Conservation (phyloP, 2,329 filamentous ascomycete genomes). For the Paecilomyces fulvus region DNA sequence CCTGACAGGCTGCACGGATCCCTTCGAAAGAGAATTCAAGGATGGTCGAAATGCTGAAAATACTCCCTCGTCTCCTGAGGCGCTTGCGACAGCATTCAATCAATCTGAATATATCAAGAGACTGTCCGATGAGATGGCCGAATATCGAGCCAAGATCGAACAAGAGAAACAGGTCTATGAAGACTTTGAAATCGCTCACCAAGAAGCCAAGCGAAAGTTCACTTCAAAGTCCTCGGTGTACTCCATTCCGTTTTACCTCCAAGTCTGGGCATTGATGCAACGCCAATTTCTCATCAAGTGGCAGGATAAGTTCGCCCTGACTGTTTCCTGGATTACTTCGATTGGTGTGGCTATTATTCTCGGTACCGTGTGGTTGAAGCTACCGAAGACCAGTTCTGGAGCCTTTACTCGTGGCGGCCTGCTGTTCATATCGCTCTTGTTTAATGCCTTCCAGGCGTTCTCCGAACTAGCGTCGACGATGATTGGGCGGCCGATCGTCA, state of each 20-base stretch:
- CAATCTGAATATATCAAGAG: constrained; percentile 46
- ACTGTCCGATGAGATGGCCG: constrained; percentile 57
- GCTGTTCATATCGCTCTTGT: constrained; percentile 55
- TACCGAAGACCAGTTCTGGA: constrained; percentile 44
- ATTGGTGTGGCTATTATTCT: constrained; percentile 39
- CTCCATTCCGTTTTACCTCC: constrained; percentile 42
- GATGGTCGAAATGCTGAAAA: constrained; percentile 47
- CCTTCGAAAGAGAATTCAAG: constrained; percentile 48
- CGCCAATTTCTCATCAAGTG: constrained; percentile 45
- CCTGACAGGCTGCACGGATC: constrained; percentile 63
- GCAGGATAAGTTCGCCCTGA: constrained; percentile 43
- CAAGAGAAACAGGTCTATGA: constrained; percentile 51
- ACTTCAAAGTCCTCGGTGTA: constrained; percentile 65
- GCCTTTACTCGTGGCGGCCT: constrained; percentile 54
- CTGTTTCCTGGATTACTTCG: constrained; percentile 44
- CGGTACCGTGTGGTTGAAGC: constrained; percentile 46
- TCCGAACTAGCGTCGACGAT: constrained; percentile 56
- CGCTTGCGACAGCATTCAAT: constrained; percentile 47
- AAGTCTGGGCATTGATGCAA: constrained; percentile 48
- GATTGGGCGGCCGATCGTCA: constrained; percentile 53
- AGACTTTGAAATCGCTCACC: constrained; percentile 28
- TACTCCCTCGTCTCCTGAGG: constrained; percentile 47
- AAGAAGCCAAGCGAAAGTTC: constrained; percentile 39
- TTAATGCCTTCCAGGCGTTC: constrained; percentile 54
- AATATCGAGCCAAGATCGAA: constrained; percentile 57